Conservation (phyloP, 768 basidiomycete genomes). For the Agaricus blazei region DNA sequence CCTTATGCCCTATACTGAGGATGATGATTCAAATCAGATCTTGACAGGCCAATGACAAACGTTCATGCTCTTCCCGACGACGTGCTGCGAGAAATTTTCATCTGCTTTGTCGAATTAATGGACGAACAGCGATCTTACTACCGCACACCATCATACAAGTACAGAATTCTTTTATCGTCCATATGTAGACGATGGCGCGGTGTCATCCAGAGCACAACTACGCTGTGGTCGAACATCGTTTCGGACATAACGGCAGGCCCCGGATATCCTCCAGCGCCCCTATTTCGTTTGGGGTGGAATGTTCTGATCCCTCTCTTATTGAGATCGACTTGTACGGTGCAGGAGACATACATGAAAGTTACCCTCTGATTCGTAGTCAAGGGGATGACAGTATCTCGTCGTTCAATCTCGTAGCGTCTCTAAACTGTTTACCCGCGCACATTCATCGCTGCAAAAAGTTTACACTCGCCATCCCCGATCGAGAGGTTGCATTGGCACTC, state of each 20-base stretch:
- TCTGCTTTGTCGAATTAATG: background rate
- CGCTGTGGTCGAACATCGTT: background rate
- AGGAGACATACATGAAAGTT: background rate
- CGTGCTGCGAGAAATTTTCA: slow-evolving; percentile 5
- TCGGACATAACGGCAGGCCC: background rate
- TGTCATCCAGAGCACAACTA: background rate
- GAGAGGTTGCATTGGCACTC: background rate
- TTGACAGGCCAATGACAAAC: background rate
- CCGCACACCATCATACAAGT: background rate
- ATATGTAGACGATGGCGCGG: slow-evolving; percentile 6
- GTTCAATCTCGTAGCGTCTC: background rate
- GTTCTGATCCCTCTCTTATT: background rate
- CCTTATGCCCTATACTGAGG: background rate
- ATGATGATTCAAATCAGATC: background rate
- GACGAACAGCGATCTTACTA: background rate
- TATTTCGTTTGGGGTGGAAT: background rate
- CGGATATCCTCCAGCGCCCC: background rate
- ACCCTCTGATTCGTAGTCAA: background rate
- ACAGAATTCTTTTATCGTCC: slow-evolving; percentile 1
- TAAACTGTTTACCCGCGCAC: background rate
- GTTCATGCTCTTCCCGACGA: slow-evolving; percentile 6
- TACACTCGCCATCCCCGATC: background rate
- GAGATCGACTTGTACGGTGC: background rate
- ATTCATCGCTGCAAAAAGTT: background rate
- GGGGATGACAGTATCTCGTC: background rate